Evolutionary conservation across 441 rosid genomes (phyloP), one percentile per base, ranked within the genome.

Genomic region (Cnidoscolus chayamansa): DNA sequence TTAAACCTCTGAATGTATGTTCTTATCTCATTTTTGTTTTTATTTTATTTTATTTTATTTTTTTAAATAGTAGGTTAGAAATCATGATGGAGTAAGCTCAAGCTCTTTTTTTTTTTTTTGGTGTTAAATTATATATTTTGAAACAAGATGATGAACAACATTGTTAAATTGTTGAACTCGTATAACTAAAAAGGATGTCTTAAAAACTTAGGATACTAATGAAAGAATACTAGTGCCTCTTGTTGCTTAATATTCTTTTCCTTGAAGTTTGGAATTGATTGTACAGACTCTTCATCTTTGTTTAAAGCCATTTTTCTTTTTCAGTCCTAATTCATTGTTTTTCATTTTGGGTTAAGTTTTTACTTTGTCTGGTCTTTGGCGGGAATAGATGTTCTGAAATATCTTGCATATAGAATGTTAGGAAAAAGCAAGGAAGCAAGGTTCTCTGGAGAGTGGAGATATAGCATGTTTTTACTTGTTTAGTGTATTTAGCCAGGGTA

Each of bases 1-100:
- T 90, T 78, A 90, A 87, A 80, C 96, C 99, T 63, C 81, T 93
- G 78, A 78, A 91, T 79, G 99, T 95, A 93, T 65, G 96, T 59
- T 37, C 51, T 69, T 19, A 9, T 47, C 12, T 15, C 31, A 49
- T 48, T 60, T 60, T 61, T 12, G 15, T 20, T 56, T 20, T 56
- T 15, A 4, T 6, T 25, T 15, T 59, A 16, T 40, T 70, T 30
- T 7, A 35, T 4, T 53, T 67, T 35, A 19, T 56, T 5, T 2
- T 12, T 63, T 1, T 40, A 1, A n/a, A n/a, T 40, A 20, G 4
- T 12, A 40, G 6, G 45, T 40, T 40, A 3, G 45, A 40, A 40
- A 7, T 40, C 7, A 40, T 40, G 45, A 13, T 31, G 15, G 43
- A 13, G 10, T 5, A 40, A 40, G 45, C 45, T 40, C 45, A 3